phyloP scores from a whole-genome alignment of 352 stramenopile species.

The Saprolegnia diclina region DNA sequence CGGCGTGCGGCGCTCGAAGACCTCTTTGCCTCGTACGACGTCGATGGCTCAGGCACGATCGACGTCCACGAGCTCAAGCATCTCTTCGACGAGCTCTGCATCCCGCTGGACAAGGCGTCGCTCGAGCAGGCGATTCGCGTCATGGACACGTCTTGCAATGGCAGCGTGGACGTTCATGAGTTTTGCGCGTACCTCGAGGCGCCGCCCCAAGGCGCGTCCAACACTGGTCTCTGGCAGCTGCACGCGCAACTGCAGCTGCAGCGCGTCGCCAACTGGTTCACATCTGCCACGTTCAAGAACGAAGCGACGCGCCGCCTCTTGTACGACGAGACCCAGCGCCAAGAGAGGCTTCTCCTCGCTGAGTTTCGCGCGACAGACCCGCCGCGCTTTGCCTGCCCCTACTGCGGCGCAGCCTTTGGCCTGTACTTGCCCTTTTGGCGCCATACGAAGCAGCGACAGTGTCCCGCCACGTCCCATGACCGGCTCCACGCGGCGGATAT shows the following conservation, averaged over 20 bases:
- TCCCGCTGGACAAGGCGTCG: constrained; percentile 32
- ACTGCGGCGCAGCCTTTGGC: constrained; percentile 4
- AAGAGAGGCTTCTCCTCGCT: background rate
- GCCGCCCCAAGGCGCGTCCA: background rate
- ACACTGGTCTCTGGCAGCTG: background rate
- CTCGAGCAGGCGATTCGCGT: constrained; percentile 27
- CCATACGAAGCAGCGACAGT: background rate
- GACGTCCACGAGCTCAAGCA: constrained; percentile 41
- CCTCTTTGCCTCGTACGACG: constrained; percentile 52
- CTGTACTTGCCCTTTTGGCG: constrained; percentile 12
- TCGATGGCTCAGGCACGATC: constrained; percentile 49
- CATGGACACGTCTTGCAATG: constrained; percentile 46
- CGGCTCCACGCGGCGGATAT: background rate
- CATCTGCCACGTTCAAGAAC: background rate
- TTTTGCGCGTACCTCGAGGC: constrained; percentile 37
- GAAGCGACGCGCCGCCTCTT: background rate
- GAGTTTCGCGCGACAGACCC: background rate
- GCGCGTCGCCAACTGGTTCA: constrained; percentile 15
- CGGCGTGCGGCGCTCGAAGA: constrained; percentile 5
- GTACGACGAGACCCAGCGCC: background rate
- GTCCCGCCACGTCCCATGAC: background rate
- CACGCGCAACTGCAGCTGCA: constrained; percentile 10
- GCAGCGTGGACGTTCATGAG: constrained; percentile 46
- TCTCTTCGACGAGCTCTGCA: constrained; percentile 49
- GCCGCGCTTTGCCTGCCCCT: constrained; percentile 13